Percentiles rank a stretch among this genome's conserved stretches.
phyloP scores from a whole-genome alignment of 179 eudicot species.

The Carnegiea gigantea region DNA sequence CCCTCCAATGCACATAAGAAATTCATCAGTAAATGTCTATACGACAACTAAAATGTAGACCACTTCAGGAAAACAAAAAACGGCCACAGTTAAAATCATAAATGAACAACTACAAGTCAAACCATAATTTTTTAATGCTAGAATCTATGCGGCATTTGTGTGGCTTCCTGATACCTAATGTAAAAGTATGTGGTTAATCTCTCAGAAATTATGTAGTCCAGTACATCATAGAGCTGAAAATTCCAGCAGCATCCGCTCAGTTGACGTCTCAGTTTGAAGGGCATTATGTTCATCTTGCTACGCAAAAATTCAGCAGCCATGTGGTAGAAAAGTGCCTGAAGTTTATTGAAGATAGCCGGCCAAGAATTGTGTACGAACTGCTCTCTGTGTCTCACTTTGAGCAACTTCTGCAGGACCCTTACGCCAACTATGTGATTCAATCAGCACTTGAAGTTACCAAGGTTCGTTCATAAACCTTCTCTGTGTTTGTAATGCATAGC shows the following conservation, averaged over 20 bases:
- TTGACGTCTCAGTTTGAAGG: conserved; percentile 59
- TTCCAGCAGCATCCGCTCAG: conserved; percentile 42
- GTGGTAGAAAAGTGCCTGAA: conserved; percentile 71
- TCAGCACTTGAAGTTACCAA: conserved; percentile 62
- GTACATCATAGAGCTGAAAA: conserved; percentile 56
- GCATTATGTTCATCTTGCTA: conserved; percentile 52
- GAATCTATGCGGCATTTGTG: neutral
- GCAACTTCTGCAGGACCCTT: conserved; percentile 72
- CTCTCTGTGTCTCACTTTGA: conserved; percentile 59
- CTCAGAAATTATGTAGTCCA: conserved; percentile 80
- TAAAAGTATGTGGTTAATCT: neutral
- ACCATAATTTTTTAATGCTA: neutral
- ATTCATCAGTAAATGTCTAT: neutral
- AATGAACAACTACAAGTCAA: neutral
- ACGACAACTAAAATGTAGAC: neutral
- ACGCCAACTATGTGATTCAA: conserved; percentile 71
- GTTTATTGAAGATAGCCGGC: conserved; percentile 42
- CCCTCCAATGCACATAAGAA: neutral
- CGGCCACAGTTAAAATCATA: neutral
- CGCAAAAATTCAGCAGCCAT: conserved; percentile 79
- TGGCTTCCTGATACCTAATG: conserved; percentile 7
- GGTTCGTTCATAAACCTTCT: conserved; percentile 35
- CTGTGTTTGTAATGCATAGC: neutral
- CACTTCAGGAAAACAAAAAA: neutral
- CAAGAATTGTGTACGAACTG: conserved; percentile 59